A percentile compares a stretch with the other conserved stretches of the same genome.
Conservation (phyloP, 164 flowering plant genomes). For the Brasenia schreberi region DNA sequence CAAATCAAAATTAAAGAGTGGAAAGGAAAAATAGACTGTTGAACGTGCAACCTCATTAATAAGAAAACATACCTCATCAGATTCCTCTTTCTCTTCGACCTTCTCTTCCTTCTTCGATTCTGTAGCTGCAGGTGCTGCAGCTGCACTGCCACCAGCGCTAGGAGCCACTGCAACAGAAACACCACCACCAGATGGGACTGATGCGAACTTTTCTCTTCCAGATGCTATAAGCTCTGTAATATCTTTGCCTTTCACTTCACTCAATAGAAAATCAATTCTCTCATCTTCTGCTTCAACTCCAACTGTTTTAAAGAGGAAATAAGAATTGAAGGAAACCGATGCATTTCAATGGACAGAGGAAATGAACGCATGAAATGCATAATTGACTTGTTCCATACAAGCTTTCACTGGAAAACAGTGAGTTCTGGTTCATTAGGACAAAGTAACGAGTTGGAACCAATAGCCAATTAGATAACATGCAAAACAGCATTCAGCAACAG, state of each 20-base stretch:
- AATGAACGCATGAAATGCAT: too few relatives aligned
- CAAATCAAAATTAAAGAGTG: too few relatives aligned
- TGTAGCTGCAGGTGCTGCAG: not conserved
- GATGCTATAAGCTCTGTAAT: constrained; percentile 28
- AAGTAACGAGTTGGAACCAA: too few relatives aligned
- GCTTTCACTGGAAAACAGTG: too few relatives aligned
- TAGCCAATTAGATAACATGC: too few relatives aligned
- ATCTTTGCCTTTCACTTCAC: constrained; percentile 29
- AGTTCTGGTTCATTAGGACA: too few relatives aligned
- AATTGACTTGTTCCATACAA: too few relatives aligned
- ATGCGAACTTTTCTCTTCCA: constrained; percentile 31
- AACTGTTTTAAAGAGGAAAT: constrained; percentile 7
- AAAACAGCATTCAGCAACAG: too few relatives aligned
- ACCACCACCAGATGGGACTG: constrained; percentile 24
- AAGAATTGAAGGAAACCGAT: too few relatives aligned
- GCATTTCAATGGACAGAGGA: too few relatives aligned
- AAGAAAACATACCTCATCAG: constrained; percentile 1
- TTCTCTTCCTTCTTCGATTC: not conserved
- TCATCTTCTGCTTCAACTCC: constrained; percentile 32
- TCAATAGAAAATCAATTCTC: constrained; percentile 15
- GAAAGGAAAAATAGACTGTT: too few relatives aligned
- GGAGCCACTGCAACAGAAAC: constrained; percentile 7
- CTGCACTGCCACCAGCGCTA: not conserved
- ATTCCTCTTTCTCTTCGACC: constrained; percentile 1
- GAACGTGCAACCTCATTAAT: too few relatives aligned